phyloP scores from a whole-genome alignment of 1,284 basidiomycete genomes.

The Cutaneotrichosporon cavernicola region DNA sequence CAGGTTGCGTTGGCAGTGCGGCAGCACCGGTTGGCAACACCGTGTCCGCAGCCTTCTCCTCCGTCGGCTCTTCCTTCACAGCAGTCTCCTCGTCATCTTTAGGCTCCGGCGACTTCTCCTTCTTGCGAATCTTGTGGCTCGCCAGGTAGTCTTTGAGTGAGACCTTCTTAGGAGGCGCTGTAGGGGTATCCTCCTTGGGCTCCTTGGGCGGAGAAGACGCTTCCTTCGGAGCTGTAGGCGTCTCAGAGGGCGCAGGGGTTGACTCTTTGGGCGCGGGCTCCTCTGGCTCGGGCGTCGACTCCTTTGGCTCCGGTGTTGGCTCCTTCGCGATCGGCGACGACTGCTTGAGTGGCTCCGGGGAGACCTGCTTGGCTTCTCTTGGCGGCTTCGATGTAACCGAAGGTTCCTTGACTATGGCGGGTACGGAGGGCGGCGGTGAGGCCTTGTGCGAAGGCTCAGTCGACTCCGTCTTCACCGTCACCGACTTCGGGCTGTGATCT shows the following conservation, averaged over 20 bases:
- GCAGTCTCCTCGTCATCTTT: neutral
- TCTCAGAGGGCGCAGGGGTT: conserved; percentile 16
- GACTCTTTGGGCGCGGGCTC: conserved; percentile 26
- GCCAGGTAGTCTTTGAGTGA: conserved; percentile 45
- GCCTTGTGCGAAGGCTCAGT: neutral
- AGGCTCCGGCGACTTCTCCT: neutral
- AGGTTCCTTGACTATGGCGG: conserved; percentile 2
- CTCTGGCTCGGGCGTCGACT: conserved; percentile 31
- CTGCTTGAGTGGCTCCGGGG: neutral
- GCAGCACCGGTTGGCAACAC: neutral
- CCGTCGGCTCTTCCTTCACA: neutral
- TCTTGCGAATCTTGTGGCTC: conserved; percentile 40
- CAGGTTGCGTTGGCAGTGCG: conserved; percentile 8
- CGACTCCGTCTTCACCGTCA: neutral
- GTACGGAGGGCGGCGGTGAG: conserved; percentile 8
- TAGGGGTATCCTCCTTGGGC: conserved; percentile 26
- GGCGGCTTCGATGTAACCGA: neutral
- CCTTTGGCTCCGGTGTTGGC: conserved; percentile 19
- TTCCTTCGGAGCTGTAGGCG: conserved; percentile 1
- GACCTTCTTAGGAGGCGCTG: conserved; percentile 40
- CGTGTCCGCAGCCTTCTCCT: neutral
- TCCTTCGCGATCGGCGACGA: neutral
- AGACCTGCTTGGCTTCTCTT: neutral
- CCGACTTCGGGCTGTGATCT: conserved; percentile 8
- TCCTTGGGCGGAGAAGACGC: conserved; percentile 29